phyloP scores from a whole-genome alignment of 2,329 filamentous ascomycete species.

The Fonsecaea multimorphosa region DNA sequence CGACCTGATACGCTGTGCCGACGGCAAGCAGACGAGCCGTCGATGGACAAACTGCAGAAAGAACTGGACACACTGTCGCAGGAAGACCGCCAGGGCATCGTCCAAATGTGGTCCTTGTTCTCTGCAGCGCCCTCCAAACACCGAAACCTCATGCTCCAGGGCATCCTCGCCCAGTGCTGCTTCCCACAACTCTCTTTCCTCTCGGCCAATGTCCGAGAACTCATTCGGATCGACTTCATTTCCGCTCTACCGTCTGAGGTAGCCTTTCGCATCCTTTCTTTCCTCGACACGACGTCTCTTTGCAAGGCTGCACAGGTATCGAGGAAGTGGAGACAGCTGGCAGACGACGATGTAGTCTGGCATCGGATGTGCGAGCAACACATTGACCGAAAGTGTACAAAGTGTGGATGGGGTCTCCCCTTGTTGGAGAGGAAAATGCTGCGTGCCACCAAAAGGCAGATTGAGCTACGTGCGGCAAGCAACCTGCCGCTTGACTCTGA shows the following conservation, averaged over 20 bases:
- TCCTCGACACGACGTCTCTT: conserved; percentile 89
- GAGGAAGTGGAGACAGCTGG: conserved; percentile 81
- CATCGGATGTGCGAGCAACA: conserved; percentile 98
- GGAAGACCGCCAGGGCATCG: conserved; percentile 91
- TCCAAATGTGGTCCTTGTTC: conserved; percentile 97
- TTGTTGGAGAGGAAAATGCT: conserved; percentile 86
- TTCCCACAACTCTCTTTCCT: conserved; percentile 96
- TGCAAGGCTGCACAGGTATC: conserved; percentile 97
- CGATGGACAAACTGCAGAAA: conserved; percentile 92
- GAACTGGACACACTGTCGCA: conserved; percentile 81
- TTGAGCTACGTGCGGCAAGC: conserved; percentile 71
- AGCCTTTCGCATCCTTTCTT: conserved; percentile 90
- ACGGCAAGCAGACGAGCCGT: conserved; percentile 88
- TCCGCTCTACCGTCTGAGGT: conserved; percentile 86
- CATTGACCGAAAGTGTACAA: conserved; percentile 90
- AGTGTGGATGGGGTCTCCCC: conserved; percentile 94
- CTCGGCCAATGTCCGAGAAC: conserved; percentile 85
- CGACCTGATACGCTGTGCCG: conserved; percentile 92
- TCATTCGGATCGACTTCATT: conserved; percentile 97
- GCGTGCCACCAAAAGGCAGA: conserved; percentile 84
- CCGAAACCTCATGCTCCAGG: conserved; percentile 93
- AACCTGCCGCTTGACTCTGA: conserved; percentile 61
- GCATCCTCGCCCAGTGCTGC: conserved; percentile 94
- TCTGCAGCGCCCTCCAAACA: conserved; percentile 93
- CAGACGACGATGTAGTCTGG: conserved; percentile 98